These are phyloP conservation scores for Monosporascus cannonballus DNA, from an alignment of 2,329 filamentous ascomycete species.

Conservation along the genomic window DNA sequence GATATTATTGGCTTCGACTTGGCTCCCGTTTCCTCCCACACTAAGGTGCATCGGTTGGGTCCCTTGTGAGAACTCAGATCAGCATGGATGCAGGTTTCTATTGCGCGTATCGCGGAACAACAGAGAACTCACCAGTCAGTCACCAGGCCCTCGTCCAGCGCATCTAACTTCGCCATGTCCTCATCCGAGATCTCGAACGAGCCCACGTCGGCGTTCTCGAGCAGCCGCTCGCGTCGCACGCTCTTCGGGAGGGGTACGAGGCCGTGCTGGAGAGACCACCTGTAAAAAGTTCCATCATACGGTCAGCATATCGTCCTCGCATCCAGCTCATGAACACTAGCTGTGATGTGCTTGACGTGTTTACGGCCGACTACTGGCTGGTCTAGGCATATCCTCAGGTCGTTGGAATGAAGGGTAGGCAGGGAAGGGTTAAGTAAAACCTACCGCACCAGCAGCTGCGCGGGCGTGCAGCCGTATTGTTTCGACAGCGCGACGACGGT, in stretches of 20 bases:
- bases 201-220: slow-evolving; percentile 58
- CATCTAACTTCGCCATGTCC: slow-evolving; percentile 60
- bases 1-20: too few species aligned
- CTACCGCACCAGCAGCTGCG: slow-evolving; percentile 62
- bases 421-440: slow-evolving; percentile 4
- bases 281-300: slow-evolving; percentile 12
- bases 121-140: slow-evolving; percentile 51
- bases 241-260: slow-evolving; percentile 73
- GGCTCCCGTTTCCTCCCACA: too few species aligned
- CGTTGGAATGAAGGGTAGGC: too few species aligned
- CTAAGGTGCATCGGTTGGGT: too few species aligned
- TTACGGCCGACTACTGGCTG: too few species aligned
- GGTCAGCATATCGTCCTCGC: too few species aligned
- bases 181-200: slow-evolving; percentile 53
- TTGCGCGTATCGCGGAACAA: too few species aligned
- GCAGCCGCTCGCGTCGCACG: slow-evolving; percentile 52
- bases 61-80: too few species aligned
- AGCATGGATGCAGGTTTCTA: too few species aligned
- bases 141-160: slow-evolving; percentile 64
- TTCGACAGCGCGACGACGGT: slow-evolving; percentile 54
- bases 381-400: too few species aligned
- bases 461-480: slow-evolving; percentile 65
- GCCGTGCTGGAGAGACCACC: slow-evolving; percentile 72
- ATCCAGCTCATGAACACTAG: too few species aligned
- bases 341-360: too few species aligned